phyloP scores from a whole-genome alignment of 305 asterid genomes.

The Rubia balearica region DNA sequence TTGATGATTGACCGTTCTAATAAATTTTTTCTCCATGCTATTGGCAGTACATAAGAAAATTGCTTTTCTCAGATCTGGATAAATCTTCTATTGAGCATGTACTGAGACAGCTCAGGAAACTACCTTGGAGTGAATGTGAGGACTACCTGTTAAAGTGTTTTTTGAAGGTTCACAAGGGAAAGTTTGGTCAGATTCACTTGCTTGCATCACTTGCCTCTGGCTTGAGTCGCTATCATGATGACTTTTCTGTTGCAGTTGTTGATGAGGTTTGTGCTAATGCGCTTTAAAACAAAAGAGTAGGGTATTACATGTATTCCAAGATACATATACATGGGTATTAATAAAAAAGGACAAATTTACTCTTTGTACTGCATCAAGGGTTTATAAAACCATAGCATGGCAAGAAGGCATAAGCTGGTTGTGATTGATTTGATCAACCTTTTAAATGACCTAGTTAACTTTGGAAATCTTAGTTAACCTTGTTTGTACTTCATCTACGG shows the following conservation, averaged over 20 bases:
- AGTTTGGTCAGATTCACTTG: conserved; percentile 97
- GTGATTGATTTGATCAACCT: neutral
- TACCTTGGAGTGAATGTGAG: conserved; percentile 96
- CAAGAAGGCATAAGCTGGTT: neutral
- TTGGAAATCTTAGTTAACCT: neutral
- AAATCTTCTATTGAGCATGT: conserved; percentile 88
- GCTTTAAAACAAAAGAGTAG: neutral
- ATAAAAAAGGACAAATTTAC: neutral
- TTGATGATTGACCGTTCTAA: conserved; percentile 8
- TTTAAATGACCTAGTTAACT: neutral
- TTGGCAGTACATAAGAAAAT: conserved; percentile 85
- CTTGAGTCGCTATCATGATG: conserved; percentile 91
- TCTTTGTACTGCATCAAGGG: neutral
- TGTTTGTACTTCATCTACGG: neutral
- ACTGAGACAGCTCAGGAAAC: conserved; percentile 86
- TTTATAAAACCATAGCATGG: neutral
- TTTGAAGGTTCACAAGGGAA: conserved; percentile 97
- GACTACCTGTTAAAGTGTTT: conserved; percentile 83
- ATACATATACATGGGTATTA: neutral
- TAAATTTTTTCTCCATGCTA: conserved; percentile 19
- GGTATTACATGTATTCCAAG: neutral
- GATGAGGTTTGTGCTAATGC: conserved; percentile 70
- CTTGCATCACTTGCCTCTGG: conserved; percentile 96
- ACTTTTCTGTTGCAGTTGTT: conserved; percentile 86
- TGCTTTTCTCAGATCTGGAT: conserved; percentile 95